phyloP scores from a whole-genome alignment of 345 rosid genomes.

The Mercurialis annua region DNA sequence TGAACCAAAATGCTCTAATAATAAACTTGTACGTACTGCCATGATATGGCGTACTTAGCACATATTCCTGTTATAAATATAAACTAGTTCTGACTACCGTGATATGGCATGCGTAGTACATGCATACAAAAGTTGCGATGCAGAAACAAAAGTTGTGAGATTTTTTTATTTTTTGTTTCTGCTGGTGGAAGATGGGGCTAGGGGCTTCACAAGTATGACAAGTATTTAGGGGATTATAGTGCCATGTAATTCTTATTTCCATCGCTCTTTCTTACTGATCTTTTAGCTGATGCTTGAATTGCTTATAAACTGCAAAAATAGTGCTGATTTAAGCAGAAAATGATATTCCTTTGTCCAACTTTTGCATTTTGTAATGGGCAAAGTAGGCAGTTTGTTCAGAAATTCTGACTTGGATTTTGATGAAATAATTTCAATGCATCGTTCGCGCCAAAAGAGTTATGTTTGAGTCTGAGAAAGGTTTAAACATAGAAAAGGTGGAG shows the following conservation, averaged over 20 bases:
- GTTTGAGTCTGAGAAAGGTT: constrained; percentile 64
- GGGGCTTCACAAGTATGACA: not conserved
- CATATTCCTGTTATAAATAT: too few relatives aligned
- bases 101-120: not conserved
- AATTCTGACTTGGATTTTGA: constrained; percentile 4
- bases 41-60: too few relatives aligned
- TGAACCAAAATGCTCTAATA: not conserved
- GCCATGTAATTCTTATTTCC: not conserved
- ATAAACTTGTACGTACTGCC: not conserved
- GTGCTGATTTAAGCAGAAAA: not conserved
- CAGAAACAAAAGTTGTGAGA: not conserved
- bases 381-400: not conserved
- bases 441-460: constrained; percentile 39
- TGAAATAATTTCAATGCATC: constrained; percentile 7
- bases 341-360: not conserved
- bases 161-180: not conserved
- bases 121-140: not conserved
- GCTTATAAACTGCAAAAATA: not conserved
- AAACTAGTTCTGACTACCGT: not conserved
- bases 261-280: not conserved
- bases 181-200: not conserved
- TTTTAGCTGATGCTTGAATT: not conserved
- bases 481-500: constrained; percentile 58
- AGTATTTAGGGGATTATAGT: not conserved
- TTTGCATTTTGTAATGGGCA: not conserved